These are phyloP conservation scores for Stramenopiles sp. DNA, from an alignment of 352 stramenopile genomes.

Conservation along the genomic window DNA sequence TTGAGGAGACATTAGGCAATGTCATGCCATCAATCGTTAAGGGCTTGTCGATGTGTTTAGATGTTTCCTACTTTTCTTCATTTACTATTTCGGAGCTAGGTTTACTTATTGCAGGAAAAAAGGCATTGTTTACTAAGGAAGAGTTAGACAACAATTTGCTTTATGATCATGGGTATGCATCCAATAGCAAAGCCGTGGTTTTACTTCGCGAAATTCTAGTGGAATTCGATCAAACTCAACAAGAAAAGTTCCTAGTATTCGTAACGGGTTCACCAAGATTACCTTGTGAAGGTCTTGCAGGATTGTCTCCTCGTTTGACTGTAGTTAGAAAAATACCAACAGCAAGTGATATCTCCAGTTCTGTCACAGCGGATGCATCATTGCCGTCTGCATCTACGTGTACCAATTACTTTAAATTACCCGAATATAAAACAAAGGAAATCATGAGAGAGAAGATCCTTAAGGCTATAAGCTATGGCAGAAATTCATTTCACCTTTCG, in stretches of 20 bases:
- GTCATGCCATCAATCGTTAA: constrained; percentile 42
- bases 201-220: constrained; percentile 50
- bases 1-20: constrained; percentile 37
- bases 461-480: constrained; percentile 57
- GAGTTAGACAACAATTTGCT: constrained; percentile 49
- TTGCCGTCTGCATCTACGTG: constrained; percentile 60
- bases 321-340: constrained; percentile 51
- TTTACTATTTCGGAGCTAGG: constrained; percentile 43
- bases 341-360: constrained; percentile 14
- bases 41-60: constrained; percentile 40
- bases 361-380: constrained; percentile 29
- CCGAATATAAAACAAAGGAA: constrained; percentile 55
- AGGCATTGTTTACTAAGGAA: constrained; percentile 38
- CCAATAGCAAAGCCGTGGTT: constrained; percentile 37
- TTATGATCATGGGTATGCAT: constrained; percentile 55
- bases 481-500: constrained; percentile 55
- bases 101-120: constrained; percentile 36
- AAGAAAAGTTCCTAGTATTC: constrained; percentile 60
- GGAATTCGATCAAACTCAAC: constrained; percentile 39
- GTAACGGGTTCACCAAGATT: constrained; percentile 60
- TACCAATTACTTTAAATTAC: constrained; percentile 68
- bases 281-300: constrained; percentile 48
- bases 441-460: constrained; percentile 43
- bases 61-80: constrained; percentile 34
- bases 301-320: constrained; percentile 56